phyloP scores from a whole-genome alignment of 768 basidiomycete species.

The Hericium alpestre region DNA sequence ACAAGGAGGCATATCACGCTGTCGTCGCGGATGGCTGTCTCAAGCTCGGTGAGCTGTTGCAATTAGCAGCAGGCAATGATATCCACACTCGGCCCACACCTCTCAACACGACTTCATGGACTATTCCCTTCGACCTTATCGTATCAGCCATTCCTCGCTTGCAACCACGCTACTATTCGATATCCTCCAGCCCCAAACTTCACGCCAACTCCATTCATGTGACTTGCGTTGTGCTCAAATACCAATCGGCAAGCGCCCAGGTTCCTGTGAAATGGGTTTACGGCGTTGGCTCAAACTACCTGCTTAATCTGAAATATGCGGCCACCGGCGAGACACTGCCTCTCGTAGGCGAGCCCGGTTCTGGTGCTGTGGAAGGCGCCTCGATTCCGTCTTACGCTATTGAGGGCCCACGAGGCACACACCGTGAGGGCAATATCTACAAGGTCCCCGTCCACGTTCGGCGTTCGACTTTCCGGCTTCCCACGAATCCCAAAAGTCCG shows the following conservation, averaged over 20 bases:
- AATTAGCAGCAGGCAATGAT: slow-evolving; percentile 79
- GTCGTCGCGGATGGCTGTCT: slow-evolving; percentile 74
- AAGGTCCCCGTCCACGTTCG: slow-evolving; percentile 91
- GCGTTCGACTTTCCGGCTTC: slow-evolving; percentile 91
- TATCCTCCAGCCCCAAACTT: slow-evolving; percentile 93
- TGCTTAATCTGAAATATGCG: slow-evolving; percentile 83
- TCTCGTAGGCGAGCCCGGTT: slow-evolving; percentile 24
- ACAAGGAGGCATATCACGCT: slow-evolving; percentile 81
- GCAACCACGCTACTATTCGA: slow-evolving; percentile 96
- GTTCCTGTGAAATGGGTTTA: slow-evolving; percentile 61
- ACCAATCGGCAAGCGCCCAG: slow-evolving; percentile 53
- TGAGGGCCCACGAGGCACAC: slow-evolving; percentile 82
- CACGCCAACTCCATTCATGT: slow-evolving; percentile 85
- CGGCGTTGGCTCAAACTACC: slow-evolving; percentile 91
- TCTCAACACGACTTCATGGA: slow-evolving; percentile 78
- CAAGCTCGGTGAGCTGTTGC: slow-evolving; percentile 87
- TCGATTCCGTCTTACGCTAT: slow-evolving; percentile 68
- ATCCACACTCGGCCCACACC: slow-evolving; percentile 42
- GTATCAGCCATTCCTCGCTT: slow-evolving; percentile 88
- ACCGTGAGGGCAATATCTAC: slow-evolving; percentile 60
- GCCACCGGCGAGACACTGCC: slow-evolving; percentile 47
- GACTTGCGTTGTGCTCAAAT: slow-evolving; percentile 92
- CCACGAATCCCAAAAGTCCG: slow-evolving; percentile 96
- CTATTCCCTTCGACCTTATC: slow-evolving; percentile 93
- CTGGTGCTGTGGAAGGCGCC: slow-evolving; percentile 29